These are phyloP conservation scores for Skeletonema marinoi DNA, from an alignment of 108 stramenopile species.

Conservation along the genomic window DNA sequence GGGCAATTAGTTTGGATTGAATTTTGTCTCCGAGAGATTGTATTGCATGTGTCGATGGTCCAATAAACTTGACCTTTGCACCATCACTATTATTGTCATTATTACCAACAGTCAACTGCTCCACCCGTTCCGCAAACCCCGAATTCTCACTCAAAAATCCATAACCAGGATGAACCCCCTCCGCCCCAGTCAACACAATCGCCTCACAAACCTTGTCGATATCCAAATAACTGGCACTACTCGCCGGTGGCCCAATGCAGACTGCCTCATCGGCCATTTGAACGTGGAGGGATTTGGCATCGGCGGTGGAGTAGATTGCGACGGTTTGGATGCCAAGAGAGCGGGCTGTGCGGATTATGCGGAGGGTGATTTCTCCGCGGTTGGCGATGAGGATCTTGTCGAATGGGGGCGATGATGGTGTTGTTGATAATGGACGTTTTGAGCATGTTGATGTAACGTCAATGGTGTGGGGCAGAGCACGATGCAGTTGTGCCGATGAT, in stretches of 20 bases:
- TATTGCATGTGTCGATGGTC: constrained; percentile 90
- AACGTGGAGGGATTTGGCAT: constrained; percentile 71
- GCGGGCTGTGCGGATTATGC: constrained; percentile 89
- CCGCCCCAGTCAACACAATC: constrained; percentile 66
- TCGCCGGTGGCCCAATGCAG: constrained; percentile 84
- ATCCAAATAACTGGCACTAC: constrained; percentile 75
- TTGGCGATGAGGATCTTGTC: constrained; percentile 93
- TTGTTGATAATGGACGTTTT: background rate
- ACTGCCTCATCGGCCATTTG: constrained; percentile 79
- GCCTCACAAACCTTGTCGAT: constrained; percentile 82
- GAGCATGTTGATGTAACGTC: background rate
- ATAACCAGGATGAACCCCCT: constrained; percentile 95
- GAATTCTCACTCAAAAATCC: constrained; percentile 87
- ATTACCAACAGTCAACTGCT: constrained; percentile 30
- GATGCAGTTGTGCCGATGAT: too few species aligned
- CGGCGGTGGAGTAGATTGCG: constrained; percentile 89
- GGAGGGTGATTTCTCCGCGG: constrained; percentile 93
- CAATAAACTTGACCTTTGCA: constrained; percentile 74
- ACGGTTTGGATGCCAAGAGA: constrained; percentile 84
- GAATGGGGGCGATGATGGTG: constrained; percentile 43
- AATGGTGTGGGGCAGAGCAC: background rate
- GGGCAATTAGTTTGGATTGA: constrained; percentile 90
- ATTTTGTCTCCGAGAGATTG: constrained; percentile 95
- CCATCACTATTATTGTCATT: constrained; percentile 5
- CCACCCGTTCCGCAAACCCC: constrained; percentile 57